phyloP scores from a whole-genome alignment of 2,329 filamentous ascomycete genomes.

The Rhexocercosporidium sp. region DNA sequence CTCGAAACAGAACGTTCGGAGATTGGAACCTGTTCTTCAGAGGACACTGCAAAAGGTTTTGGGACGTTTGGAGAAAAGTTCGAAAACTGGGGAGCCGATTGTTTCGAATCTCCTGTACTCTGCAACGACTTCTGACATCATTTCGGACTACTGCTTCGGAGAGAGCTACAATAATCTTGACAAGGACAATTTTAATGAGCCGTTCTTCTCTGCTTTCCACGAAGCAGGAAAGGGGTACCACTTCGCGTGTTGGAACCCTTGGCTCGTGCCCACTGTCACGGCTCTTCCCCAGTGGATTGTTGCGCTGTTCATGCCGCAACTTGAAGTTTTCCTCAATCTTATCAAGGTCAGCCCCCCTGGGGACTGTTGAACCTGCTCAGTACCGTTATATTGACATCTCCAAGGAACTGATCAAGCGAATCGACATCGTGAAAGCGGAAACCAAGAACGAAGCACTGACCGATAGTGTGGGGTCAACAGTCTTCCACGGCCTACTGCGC shows the following conservation, averaged over 20 bases:
- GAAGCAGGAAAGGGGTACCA: conserved; percentile 3
- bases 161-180: conserved; percentile 13
- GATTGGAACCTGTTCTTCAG: conserved; percentile 12
- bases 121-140: conserved; percentile 14
- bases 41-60: conserved; percentile 1
- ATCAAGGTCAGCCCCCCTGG: not conserved
- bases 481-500: not conserved
- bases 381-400: not conserved
- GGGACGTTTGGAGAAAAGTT: not conserved
- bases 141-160: conserved; percentile 17
- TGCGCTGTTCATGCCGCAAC: not conserved
- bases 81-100: not conserved
- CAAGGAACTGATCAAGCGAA: not conserved
- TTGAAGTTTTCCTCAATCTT: not conserved
- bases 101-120: not conserved
- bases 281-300: conserved; percentile 7
- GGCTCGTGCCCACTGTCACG: conserved; percentile 11
- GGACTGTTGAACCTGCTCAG: not conserved
- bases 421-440: not conserved
- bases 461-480: not conserved
- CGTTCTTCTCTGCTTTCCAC: conserved; percentile 1
- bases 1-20: conserved; percentile 20
- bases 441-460: not conserved
- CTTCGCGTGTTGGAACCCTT: conserved; percentile 14
- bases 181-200: conserved; percentile 14